Conservation (phyloP, 2,329 filamentous ascomycete genomes). For the Xenoacremonium recifei region DNA sequence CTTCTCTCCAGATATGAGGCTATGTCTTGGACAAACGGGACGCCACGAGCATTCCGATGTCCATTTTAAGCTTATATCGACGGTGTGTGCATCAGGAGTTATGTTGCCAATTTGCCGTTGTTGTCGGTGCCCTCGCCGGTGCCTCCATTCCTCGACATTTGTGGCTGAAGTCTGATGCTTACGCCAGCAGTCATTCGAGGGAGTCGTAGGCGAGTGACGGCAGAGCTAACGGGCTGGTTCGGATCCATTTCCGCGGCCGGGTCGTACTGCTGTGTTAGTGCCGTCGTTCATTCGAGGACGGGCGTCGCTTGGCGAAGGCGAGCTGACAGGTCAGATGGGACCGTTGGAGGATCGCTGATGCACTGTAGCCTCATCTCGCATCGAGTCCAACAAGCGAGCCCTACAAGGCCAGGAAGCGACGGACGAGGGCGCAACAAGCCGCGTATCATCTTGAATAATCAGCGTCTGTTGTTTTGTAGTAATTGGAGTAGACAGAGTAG, state of each 20-base stretch:
- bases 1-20: neutral
- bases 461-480: too few species aligned
- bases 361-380: conserved; percentile 7
- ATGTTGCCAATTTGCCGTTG: neutral
- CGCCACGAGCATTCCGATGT: conserved; percentile 6
- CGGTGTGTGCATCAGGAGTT: conserved; percentile 8
- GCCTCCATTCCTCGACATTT: neutral
- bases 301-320: neutral
- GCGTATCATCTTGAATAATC: neutral
- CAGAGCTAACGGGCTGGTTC: conserved; percentile 3
- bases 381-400: conserved; percentile 1
- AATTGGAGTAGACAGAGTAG: too few species aligned
- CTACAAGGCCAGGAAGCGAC: neutral
- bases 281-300: neutral
- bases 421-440: neutral
- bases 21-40: conserved; percentile 12
- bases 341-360: conserved; percentile 1
- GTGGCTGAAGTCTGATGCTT: neutral
- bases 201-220: neutral
- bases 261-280: neutral
- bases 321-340: conserved; percentile 2
- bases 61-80: conserved; percentile 27
- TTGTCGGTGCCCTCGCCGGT: neutral
- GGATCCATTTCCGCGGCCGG: conserved; percentile 5
- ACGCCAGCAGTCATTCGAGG: neutral